phyloP scores from a whole-genome alignment of 2,329 filamentous ascomycete genomes.

The Ceratocystis huliohia region DNA sequence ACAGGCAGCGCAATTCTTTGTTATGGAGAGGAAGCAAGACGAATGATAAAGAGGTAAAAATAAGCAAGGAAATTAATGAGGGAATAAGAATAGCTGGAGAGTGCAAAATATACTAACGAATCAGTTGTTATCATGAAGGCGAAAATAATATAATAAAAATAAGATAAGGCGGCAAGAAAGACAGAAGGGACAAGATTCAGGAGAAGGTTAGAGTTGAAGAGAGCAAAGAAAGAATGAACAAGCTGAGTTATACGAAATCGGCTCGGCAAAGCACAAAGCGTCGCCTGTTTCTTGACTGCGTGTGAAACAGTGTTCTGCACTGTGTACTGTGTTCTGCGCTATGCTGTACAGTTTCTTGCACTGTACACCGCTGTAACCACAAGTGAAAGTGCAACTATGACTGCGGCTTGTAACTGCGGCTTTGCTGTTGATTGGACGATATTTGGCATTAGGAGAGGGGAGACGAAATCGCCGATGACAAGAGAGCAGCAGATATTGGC shows the following conservation, averaged over 20 bases:
- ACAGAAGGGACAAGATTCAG: not conserved
- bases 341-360: not conserved
- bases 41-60: not conserved
- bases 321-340: not conserved
- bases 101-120: not conserved
- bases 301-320: not conserved
- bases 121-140: not conserved
- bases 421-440: not conserved
- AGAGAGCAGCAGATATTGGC: not conserved
- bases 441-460: not conserved
- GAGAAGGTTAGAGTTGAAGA: conserved; percentile 4
- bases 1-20: not conserved
- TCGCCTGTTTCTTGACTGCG: not conserved
- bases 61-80: not conserved
- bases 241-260: conserved; percentile 7
- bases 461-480: not conserved
- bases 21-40: not conserved
- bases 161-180: not conserved
- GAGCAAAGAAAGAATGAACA: not conserved
- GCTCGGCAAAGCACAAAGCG: conserved; percentile 6
- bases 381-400: not conserved
- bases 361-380: not conserved
- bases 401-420: not conserved
- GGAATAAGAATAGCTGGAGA: not conserved
- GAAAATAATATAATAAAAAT: not conserved